phyloP scores from a whole-genome alignment of 345 rosid species.

The Balakata baccata region DNA sequence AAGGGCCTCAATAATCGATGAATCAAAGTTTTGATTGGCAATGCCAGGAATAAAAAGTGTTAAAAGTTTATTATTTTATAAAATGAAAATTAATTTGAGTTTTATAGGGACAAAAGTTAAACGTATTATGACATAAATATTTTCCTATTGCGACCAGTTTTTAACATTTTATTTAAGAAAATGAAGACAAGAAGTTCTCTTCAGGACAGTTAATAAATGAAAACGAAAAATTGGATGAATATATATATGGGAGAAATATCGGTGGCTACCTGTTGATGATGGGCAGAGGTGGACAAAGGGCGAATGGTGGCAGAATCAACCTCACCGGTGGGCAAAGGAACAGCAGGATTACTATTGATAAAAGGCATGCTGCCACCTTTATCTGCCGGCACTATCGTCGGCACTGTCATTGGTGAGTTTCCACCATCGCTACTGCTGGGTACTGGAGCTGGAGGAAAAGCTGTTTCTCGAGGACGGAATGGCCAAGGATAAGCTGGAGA shows the following conservation, averaged over 20 bases:
- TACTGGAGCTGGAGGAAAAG: slow-evolving; percentile 54
- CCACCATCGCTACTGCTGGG: slow-evolving; percentile 29
- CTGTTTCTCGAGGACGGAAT: slow-evolving; percentile 56
- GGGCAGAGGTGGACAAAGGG: slow-evolving; percentile 59
- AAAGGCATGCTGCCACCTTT: slow-evolving; percentile 72
- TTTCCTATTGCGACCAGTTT: no score
- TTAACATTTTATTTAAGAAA: no score
- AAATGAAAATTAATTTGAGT: no score
- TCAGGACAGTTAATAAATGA: no score
- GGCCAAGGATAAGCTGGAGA: slow-evolving; percentile 90
- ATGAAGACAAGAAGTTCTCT: no score
- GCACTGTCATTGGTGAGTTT: slow-evolving; percentile 41
- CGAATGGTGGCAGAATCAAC: slow-evolving; percentile 81
- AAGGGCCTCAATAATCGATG: no score
- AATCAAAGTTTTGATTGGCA: no score
- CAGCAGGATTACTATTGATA: slow-evolving; percentile 89
- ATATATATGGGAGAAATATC: background rate
- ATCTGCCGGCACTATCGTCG: slow-evolving; percentile 42
- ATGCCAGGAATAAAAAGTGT: no score
- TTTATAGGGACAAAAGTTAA: no score
- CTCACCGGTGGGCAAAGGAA: slow-evolving; percentile 96
- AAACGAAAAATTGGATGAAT: no score
- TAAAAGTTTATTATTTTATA: no score
- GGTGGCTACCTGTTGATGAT: slow-evolving; percentile 36
- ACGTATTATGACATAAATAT: no score